Percentiles rank a stretch among this genome's conserved stretches.
Conservation (phyloP, 805 yeast species). For the Pichia heedii region DNA sequence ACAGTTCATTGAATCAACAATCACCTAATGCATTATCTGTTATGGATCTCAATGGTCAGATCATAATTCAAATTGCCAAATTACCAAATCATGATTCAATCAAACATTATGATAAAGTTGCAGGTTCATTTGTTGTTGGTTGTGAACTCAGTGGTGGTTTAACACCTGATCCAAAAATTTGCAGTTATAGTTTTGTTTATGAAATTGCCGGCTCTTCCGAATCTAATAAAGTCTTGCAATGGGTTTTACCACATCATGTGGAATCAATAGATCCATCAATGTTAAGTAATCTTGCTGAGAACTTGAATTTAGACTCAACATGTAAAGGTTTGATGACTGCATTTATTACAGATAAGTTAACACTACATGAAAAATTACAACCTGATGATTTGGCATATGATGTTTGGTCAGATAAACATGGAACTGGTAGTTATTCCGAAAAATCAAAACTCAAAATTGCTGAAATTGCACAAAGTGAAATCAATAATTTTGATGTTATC, state of each 20-base stretch:
- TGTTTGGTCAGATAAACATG: slow-evolving; percentile 48
- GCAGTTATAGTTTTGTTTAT: slow-evolving; percentile 33
- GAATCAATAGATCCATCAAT: slow-evolving; percentile 22
- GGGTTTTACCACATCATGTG: slow-evolving; percentile 49
- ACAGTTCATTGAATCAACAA: slow-evolving; percentile 10
- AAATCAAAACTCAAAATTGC: slow-evolving; percentile 34
- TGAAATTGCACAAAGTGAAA: slow-evolving; percentile 43
- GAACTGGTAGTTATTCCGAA: slow-evolving; percentile 28
- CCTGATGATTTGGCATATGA: slow-evolving; percentile 33
- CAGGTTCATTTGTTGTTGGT: slow-evolving; percentile 55
- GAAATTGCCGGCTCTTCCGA: slow-evolving; percentile 19
- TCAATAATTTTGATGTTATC: slow-evolving; percentile 41
- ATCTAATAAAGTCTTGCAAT: slow-evolving; percentile 28
- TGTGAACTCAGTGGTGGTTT: slow-evolving; percentile 35
- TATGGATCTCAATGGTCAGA: slow-evolving; percentile 28
- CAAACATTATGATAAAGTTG: slow-evolving; percentile 47
- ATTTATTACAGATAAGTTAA: slow-evolving; percentile 28
- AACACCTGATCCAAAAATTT: background rate
- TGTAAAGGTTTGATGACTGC: slow-evolving; percentile 47
- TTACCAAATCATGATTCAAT: slow-evolving; percentile 28
- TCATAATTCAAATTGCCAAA: slow-evolving; percentile 43
- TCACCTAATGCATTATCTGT: slow-evolving; percentile 27
- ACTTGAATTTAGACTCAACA: slow-evolving; percentile 37
- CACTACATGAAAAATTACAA: slow-evolving; percentile 23
- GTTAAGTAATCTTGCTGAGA: slow-evolving; percentile 17